Base-by-base conservation (phyloP, 2,329 filamentous ascomycete species). In the Cytospora paraplurivora region DNA sequence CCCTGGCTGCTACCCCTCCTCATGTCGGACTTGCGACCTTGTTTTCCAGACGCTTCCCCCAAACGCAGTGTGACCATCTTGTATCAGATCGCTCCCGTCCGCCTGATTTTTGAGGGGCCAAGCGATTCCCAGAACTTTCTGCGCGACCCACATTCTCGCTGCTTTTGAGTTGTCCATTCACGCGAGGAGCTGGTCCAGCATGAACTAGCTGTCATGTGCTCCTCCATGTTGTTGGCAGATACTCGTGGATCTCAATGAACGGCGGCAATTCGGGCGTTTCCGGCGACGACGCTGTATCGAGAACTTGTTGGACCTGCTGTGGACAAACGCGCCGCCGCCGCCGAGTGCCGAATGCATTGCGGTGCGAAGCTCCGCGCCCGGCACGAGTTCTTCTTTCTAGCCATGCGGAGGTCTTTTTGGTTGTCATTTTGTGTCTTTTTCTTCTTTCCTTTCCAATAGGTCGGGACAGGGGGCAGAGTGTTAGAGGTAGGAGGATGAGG, bases 21-120 rank as follows among this genome's bases (percentile, higher is more conserved):
- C 41, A 47, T 27, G 4, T 5, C n/a, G 19, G 34, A 32, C 17
- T 44, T 19, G 19, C 50, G 51, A n/a, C 11, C 21, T 54, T 54
- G 52, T 21, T 50, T 58, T 33, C 38, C 56, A 41, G 17, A 6
- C 19, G 32, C 33, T 17, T 19, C 21, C n/a, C 15, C 21, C 33
- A 50, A 17, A 57, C 7, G 64, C 61, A 55, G 64, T 66, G 61
- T 53, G n/a, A 66, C 64, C 60, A 37, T 50, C 13, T 47, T n/a
- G 49, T 34, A 32, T 38, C 51, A 52, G 51, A 7, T 33, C 38
- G 37, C 34, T n/a, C 56, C 35, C 8, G 21, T 7, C 50, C 34
- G 21, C 21, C n/a, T 19, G 12, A 17, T 17, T 32, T 3, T 19
- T 10, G 5, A 19, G 3, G 12, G n/a, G 50, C 1, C 35, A n/a